phyloP scores from a whole-genome alignment of 208 protist species.

The Acanthamoeba quina region DNA sequence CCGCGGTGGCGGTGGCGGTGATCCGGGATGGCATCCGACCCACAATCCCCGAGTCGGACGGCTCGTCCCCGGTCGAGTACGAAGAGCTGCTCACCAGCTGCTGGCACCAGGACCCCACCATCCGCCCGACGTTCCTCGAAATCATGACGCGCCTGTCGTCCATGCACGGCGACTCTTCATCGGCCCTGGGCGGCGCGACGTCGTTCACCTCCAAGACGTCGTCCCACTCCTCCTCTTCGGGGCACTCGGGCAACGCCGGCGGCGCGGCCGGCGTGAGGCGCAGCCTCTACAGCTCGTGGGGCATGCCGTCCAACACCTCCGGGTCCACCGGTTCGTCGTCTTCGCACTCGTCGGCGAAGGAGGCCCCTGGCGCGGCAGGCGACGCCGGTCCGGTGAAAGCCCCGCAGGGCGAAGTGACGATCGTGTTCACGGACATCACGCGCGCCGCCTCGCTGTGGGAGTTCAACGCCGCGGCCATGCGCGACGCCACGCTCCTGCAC shows the following conservation, averaged over 20 bases:
- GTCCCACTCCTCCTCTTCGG: not conserved
- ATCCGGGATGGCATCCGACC: not conserved
- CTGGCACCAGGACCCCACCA: slow-evolving; percentile 1
- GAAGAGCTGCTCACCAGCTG: not conserved
- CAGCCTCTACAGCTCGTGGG: not conserved
- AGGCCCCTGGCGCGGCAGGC: no score
- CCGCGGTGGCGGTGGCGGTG: not conserved
- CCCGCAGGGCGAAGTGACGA: not conserved
- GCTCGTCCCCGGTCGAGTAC: not conserved
- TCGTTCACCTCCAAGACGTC: not conserved
- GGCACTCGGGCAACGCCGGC: not conserved
- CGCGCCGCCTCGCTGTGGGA: slow-evolving; percentile 42
- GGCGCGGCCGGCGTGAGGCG: not conserved
- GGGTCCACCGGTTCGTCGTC: not conserved
- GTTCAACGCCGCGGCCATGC: slow-evolving; percentile 37
- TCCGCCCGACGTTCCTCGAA: not conserved
- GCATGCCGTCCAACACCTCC: not conserved
- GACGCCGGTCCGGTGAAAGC: not conserved
- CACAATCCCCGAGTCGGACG: not conserved
- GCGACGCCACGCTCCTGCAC: slow-evolving; percentile 22
- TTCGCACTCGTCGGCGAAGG: not conserved
- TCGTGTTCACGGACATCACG: slow-evolving; percentile 43
- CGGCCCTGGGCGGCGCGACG: not conserved
- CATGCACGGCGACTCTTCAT: not conserved
- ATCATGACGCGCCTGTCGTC: slow-evolving; percentile 6